These are phyloP conservation scores for Sclerotinia minor DNA, from an alignment of 2,329 filamentous ascomycete species.

Conservation along the genomic window DNA sequence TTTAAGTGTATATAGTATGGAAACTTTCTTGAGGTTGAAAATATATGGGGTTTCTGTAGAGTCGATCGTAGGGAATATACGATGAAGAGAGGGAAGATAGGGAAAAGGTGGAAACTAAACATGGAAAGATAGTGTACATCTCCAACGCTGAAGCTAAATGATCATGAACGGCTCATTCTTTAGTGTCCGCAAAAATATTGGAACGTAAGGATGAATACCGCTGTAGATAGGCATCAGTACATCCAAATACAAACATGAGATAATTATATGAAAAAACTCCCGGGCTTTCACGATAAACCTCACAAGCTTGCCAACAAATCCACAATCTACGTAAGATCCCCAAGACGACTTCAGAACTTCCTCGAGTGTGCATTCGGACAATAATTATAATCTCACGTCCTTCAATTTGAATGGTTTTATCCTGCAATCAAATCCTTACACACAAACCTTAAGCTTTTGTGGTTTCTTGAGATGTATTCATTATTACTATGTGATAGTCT, in stretches of 20 bases:
- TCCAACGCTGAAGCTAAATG: not conserved
- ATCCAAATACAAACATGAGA: not conserved
- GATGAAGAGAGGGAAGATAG: no score
- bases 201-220: not conserved
- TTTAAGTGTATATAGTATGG: no score
- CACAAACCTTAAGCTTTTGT: rapidly evolving
- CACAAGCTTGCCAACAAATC: no score
- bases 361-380: not conserved
- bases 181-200: no score
- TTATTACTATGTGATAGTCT: no score
- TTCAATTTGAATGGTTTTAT: rapidly evolving
- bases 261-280: not conserved
- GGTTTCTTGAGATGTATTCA: no score
- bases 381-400: no score
- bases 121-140: not conserved
- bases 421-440: not conserved
- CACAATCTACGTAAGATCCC: not conserved
- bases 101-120: no score
- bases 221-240: not conserved
- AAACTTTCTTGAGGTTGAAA: no score
- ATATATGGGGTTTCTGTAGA: no score
- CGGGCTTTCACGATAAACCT: not conserved
- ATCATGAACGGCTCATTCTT: not conserved
- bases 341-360: no score
- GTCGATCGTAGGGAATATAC: no score